Base-by-base conservation (phyloP, 345 rosid genomes). In the Euclidium syriacum region DNA sequence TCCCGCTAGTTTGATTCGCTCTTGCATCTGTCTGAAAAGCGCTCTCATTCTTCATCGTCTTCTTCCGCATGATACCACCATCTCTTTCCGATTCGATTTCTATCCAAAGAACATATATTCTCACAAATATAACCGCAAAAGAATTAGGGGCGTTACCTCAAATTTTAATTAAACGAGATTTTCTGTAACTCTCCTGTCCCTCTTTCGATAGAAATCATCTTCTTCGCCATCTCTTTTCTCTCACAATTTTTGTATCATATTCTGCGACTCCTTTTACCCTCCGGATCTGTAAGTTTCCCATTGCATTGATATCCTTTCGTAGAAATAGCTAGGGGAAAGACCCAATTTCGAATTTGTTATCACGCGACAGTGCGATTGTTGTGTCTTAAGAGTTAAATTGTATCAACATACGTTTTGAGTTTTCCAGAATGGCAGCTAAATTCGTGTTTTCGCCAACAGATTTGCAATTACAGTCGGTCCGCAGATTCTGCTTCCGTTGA, bases 221-320 rank as follows among this genome's bases (percentile, higher is more conserved):
- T 42, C 27, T 12, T 24, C 55, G 10, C 29, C 5, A 22, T 24
- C 9, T 26, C 29, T 35, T 24, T 19, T 3, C 15, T 27, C 18
- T 33, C 14, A 3, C 62, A 34, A 10, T 39, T 30, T 50, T 22
- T 47, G 38, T 56, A 27, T 26, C 12, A 20, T n/a, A 4, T 39
- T 55, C 4, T 10, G 44, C 40, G 11, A 71, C 25, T 12, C 26
- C 35, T 22, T 30, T 6, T 39, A 60, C 44, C 59, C 68, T 54
- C 20, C 53, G 55, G 79, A 78, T 79, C 79, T 55, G 87, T 80
- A 73, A 73, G 83, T 57, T 48, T 34, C n/a, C n/a, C 50, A 44
- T 34, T 42, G 14, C 8, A 25, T 16, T n/a, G n/a, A n/a, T n/a
- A n/a, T 7, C 1, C 11, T 27, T 33, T 19, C 36, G 52, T 3